Conservation (phyloP, 2,329 filamentous ascomycete species). For the Sporothrix globosa region DNA sequence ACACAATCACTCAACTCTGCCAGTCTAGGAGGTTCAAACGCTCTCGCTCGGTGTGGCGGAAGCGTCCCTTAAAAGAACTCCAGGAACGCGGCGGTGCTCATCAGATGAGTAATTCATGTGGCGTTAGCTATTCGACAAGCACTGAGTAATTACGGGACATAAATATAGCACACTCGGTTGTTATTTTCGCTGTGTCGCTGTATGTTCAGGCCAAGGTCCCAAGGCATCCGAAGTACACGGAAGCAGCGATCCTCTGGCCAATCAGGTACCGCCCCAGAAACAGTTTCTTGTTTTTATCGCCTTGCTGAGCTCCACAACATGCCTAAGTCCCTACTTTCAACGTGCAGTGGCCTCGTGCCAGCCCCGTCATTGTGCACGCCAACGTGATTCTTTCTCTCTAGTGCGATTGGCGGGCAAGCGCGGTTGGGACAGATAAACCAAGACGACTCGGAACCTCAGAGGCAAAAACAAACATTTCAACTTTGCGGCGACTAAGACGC, state of each 20-base stretch:
- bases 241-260: slow-evolving; percentile 24
- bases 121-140: slow-evolving; percentile 25
- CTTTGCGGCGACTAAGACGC: background rate
- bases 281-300: slow-evolving; percentile 28
- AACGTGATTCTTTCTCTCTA: slow-evolving; percentile 17
- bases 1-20: too few relatives aligned
- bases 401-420: slow-evolving; percentile 7
- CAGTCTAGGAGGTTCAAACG: too few relatives aligned
- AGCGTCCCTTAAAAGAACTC: background rate
- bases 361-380: slow-evolving; percentile 23
- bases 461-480: background rate
- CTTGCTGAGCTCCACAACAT: slow-evolving; percentile 22
- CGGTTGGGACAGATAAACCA: slow-evolving; percentile 28
- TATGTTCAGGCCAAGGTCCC: slow-evolving; percentile 23
- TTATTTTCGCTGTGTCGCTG: slow-evolving; percentile 5
- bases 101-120: background rate
- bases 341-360: slow-evolving; percentile 15
- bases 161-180: too few relatives aligned
- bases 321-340: slow-evolving; percentile 20
- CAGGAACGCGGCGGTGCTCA: slow-evolving; percentile 23
- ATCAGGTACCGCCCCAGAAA: slow-evolving; percentile 21
- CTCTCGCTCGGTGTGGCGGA: too few relatives aligned
- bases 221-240: slow-evolving; percentile 10
- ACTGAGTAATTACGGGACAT: background rate
- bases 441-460: background rate